These are phyloP conservation scores for Wickerhamiella cacticola DNA, from an alignment of 805 yeast genomes.

Conservation along the genomic window DNA sequence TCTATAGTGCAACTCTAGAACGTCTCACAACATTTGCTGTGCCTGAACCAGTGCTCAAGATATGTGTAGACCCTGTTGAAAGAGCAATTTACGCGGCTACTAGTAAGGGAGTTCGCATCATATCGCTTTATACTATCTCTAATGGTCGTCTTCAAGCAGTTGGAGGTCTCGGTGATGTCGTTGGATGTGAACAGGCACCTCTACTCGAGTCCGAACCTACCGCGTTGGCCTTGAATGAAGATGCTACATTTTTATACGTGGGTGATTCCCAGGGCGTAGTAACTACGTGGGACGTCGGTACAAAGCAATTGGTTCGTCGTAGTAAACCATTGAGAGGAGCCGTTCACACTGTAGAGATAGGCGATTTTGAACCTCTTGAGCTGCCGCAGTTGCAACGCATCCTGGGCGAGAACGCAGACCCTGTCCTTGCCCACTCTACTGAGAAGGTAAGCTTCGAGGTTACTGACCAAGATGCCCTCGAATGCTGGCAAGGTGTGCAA, in stretches of 20 bases:
- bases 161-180: slow-evolving; percentile 49
- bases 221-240: slow-evolving; percentile 8
- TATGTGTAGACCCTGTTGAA: slow-evolving; percentile 68
- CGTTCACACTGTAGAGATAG: slow-evolving; percentile 17
- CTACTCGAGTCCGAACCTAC: slow-evolving; percentile 21
- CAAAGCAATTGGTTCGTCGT: slow-evolving; percentile 27
- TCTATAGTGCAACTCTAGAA: slow-evolving; percentile 41
- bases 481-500: slow-evolving; percentile 1
- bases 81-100: slow-evolving; percentile 64
- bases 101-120: slow-evolving; percentile 46
- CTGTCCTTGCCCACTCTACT: not conserved
- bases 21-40: slow-evolving; percentile 63
- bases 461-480: not conserved
- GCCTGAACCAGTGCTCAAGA: slow-evolving; percentile 41
- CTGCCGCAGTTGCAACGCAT: slow-evolving; percentile 24
- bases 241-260: slow-evolving; percentile 12
- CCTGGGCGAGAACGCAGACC: slow-evolving; percentile 14
- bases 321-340: slow-evolving; percentile 23
- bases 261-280: slow-evolving; percentile 31
- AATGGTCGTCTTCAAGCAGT: slow-evolving; percentile 39
- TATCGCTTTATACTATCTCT: slow-evolving; percentile 39
- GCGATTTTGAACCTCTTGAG: slow-evolving; percentile 15
- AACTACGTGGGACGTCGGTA: slow-evolving; percentile 48
- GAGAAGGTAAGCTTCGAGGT: not conserved
- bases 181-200: slow-evolving; percentile 38